Evolutionary conservation across 805 yeast species (phyloP).

Genomic region (Candida lessepsii): DNA sequence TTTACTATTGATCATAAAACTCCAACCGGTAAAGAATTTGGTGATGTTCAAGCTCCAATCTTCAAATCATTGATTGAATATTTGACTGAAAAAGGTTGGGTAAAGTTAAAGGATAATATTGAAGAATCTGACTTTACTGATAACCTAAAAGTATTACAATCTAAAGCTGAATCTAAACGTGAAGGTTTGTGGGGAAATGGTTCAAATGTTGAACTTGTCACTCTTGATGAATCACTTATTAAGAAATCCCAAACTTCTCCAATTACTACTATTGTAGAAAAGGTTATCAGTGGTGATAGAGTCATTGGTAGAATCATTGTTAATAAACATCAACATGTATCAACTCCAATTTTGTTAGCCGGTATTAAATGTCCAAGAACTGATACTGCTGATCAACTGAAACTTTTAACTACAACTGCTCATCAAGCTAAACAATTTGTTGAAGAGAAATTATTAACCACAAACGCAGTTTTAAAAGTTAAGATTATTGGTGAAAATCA

Average conservation of each 20-base stretch:
- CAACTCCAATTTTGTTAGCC: slow-evolving; percentile 63
- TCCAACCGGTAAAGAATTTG: slow-evolving; percentile 62
- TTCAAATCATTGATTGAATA: slow-evolving; percentile 59
- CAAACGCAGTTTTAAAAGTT: slow-evolving; percentile 51
- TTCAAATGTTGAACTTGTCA: slow-evolving; percentile 19
- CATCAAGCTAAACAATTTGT: slow-evolving; percentile 65
- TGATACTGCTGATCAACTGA: slow-evolving; percentile 40
- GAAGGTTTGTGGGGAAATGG: slow-evolving; percentile 54
- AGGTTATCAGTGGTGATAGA: slow-evolving; percentile 76
- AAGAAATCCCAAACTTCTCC: slow-evolving; percentile 40
- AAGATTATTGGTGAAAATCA: slow-evolving; percentile 59
- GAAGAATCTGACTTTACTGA: slow-evolving; percentile 40
- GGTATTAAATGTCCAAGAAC: slow-evolving; percentile 76
- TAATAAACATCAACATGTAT: slow-evolving; percentile 50
- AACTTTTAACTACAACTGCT: slow-evolving; percentile 37
- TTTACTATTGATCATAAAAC: slow-evolving; percentile 57
- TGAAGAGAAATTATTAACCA: slow-evolving; percentile 60
- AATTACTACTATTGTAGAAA: slow-evolving; percentile 64
- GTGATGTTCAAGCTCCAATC: slow-evolving; percentile 65
- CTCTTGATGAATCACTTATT: slow-evolving; percentile 31
- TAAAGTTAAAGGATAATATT: slow-evolving; percentile 57
- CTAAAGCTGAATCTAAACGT: slow-evolving; percentile 49
- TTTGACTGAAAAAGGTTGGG: slow-evolving; percentile 57
- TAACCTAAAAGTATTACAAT: slow-evolving; percentile 41
- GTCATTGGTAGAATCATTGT: slow-evolving; percentile 58